Conservation (phyloP, 2,329 filamentous ascomycete genomes). For the Nakataea oryzae region DNA sequence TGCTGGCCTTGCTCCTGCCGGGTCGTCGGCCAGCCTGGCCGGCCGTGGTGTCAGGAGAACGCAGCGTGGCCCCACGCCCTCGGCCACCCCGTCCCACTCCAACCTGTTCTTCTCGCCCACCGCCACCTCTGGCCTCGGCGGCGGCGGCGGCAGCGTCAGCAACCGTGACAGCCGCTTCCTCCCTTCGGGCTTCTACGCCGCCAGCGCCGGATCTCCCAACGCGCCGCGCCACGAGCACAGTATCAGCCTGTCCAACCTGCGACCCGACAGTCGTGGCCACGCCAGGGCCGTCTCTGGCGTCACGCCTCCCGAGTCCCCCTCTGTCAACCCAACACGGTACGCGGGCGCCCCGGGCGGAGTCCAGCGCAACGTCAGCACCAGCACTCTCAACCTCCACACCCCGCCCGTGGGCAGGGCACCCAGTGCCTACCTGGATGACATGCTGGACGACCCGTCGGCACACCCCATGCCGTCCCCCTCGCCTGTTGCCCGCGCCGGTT, state of each 20-base stretch:
- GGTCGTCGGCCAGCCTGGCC: slow-evolving; percentile 10
- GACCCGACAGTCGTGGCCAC: slow-evolving; percentile 46
- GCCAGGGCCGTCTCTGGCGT: slow-evolving; percentile 23
- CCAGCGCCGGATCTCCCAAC: slow-evolving; percentile 43
- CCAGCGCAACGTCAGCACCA: slow-evolving; percentile 43
- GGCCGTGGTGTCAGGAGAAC: slow-evolving; percentile 42
- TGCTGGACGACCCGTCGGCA: slow-evolving; percentile 57
- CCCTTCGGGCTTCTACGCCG: slow-evolving; percentile 84
- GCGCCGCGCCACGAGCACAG: slow-evolving; percentile 36
- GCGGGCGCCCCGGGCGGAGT: slow-evolving; percentile 8
- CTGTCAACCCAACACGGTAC: slow-evolving; percentile 31
- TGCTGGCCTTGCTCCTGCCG: slow-evolving; percentile 10
- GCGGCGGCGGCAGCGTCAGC: slow-evolving; percentile 37
- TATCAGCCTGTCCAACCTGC: slow-evolving; percentile 51
- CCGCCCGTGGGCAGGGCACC: slow-evolving; percentile 64
- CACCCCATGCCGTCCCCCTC: not conserved
- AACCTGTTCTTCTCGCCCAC: slow-evolving; percentile 95
- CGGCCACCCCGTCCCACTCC: slow-evolving; percentile 49
- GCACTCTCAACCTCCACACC: slow-evolving; percentile 55
- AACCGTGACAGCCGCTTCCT: slow-evolving; percentile 71
- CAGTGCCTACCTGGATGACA: slow-evolving; percentile 80
- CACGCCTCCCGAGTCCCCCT: slow-evolving; percentile 57
- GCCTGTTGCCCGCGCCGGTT: not conserved
- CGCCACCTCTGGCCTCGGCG: slow-evolving; percentile 60
- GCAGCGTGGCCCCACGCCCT: slow-evolving; percentile 39